These are phyloP conservation scores for Hymenoscyphus salicellus DNA, from an alignment of 2,329 filamentous ascomycete species.

Conservation along the genomic window DNA sequence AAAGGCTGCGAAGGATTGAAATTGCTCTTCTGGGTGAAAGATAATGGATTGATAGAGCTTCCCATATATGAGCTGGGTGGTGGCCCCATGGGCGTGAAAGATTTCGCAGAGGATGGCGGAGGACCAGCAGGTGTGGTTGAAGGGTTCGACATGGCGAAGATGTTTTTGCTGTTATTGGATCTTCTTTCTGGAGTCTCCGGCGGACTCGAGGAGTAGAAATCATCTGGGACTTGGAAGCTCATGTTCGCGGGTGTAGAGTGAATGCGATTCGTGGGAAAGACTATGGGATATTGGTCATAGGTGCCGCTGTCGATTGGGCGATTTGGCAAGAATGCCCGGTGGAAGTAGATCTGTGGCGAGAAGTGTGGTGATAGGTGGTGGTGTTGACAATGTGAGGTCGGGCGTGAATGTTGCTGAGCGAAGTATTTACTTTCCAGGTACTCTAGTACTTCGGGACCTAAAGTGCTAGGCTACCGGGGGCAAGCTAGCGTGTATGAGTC, in stretches of 20 bases:
- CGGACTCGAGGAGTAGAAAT: slow-evolving; percentile 31
- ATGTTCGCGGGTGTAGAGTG: slow-evolving; percentile 13
- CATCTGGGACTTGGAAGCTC: slow-evolving; percentile 29
- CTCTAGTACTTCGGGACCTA: not conserved
- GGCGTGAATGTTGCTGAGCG: not conserved
- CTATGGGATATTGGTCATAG: not conserved
- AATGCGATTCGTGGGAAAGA: not conserved
- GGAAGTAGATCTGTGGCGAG: not conserved
- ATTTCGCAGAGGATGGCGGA: slow-evolving; percentile 50
- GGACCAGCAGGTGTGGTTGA: slow-evolving; percentile 58
- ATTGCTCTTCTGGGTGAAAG: slow-evolving; percentile 38
- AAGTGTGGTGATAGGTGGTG: not conserved
- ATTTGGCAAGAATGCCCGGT: not conserved
- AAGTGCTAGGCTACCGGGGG: not conserved
- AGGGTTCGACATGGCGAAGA: slow-evolving; percentile 37
- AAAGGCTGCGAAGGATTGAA: slow-evolving; percentile 23
- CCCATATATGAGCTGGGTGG: slow-evolving; percentile 51
- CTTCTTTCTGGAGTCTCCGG: slow-evolving; percentile 38
- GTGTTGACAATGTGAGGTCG: not conserved
- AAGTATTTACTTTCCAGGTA: not conserved
- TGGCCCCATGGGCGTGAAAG: slow-evolving; percentile 55
- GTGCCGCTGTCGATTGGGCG: not conserved
- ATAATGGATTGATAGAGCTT: slow-evolving; percentile 44
- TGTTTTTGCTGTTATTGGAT: slow-evolving; percentile 28
- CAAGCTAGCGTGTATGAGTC: slow-evolving; percentile 15